phyloP scores from a whole-genome alignment of 306 rosid species.

The Cucumis hystrix region DNA sequence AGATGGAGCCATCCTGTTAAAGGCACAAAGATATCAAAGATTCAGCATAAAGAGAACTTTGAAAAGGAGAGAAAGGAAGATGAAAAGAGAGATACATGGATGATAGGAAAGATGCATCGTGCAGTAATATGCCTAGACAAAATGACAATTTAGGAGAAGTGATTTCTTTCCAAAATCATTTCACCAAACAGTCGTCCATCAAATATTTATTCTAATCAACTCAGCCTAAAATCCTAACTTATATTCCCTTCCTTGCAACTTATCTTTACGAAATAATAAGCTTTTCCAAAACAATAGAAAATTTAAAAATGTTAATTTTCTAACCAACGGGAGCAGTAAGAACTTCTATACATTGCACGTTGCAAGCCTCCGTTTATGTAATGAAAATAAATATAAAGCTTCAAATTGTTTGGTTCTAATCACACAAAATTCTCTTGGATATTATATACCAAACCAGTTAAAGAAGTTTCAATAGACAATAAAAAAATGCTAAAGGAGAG shows the following conservation, averaged over 20 bases:
- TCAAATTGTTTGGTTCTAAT: background rate
- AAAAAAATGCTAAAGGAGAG: background rate
- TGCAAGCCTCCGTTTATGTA: background rate
- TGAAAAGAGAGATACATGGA: background rate
- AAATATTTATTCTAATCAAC: background rate
- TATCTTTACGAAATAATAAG: background rate
- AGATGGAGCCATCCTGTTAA: constrained; percentile 59
- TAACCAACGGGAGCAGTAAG: background rate
- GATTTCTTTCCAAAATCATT: background rate
- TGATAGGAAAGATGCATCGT: background rate
- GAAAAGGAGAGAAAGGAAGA: background rate
- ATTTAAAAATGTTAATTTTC: background rate
- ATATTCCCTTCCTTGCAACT: background rate
- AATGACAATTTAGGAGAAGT: background rate
- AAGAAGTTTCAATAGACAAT: background rate
- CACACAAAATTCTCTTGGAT: background rate
- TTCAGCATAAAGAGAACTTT: background rate
- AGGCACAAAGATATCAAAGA: background rate
- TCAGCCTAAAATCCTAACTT: background rate
- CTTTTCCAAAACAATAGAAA: background rate
- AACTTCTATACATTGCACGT: background rate
- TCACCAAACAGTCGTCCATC: background rate
- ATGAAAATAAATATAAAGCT: background rate
- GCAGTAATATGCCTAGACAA: background rate
- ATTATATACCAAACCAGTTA: background rate